Evolutionary conservation across 192 early-diverging fungal genomes (phyloP), one percentile per base, ranked within the genome.

Genomic region (Coemansia sp.): DNA sequence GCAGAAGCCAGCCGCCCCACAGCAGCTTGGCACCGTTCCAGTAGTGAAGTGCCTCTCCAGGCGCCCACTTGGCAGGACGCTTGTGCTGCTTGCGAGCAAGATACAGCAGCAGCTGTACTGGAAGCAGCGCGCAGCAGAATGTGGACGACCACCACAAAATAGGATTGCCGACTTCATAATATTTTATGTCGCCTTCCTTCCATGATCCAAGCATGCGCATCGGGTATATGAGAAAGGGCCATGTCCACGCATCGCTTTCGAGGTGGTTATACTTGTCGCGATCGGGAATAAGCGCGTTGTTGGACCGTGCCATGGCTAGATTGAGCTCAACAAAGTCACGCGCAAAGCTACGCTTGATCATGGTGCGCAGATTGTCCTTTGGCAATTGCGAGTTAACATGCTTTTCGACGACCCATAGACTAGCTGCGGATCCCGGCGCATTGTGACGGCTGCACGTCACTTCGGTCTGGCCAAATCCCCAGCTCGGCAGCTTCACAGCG

Each of bases 101-200:
- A 45, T 60, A 51, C 34, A 44, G 16, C 17, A 56, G 21, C 16
- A 56, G 15, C 42, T 51, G 56, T 49, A 52, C 4, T 39, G 69
- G 64, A 12, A 55, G 46, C 12, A 63, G 43, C 18, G 60, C 6
- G 37, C 50, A 71, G 16, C n/a, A 30, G 10, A 55, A 34, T 30
- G 85, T 62, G 18, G 82, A 71, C 37, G 89, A 20, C 87, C 89
- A 92, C 91, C 91, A 96, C 12, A 86, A 80, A 11, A 90, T 30
- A 6, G 91, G 85, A 72, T 97, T 94, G 5, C 93, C 92, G 12
- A 93, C 62, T 47, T 94, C 76, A 63, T 97, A 97, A 44, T 94
- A 94, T 74, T 90, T 87, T 34, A 87, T 72, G 28, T 66, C 70
- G 10, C 82, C 83, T 16, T 81, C 81, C 42, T 87, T 80, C 44